phyloP scores from a whole-genome alignment of 257 asterid species.

The Thymus mandschuricus region DNA sequence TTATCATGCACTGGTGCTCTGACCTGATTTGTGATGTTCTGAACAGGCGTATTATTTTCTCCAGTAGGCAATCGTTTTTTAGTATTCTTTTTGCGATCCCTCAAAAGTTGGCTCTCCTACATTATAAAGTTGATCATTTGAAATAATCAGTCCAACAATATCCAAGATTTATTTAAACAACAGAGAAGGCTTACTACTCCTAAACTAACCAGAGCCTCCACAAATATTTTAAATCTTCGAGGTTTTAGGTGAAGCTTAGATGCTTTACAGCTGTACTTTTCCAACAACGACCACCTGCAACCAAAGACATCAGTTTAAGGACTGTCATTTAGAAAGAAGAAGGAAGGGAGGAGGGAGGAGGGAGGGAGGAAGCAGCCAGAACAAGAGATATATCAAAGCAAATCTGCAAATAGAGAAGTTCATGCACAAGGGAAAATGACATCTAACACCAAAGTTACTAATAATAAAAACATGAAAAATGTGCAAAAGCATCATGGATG shows the following conservation, averaged over 20 bases:
- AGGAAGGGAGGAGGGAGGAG: not conserved
- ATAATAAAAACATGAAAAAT: not conserved
- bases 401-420: not conserved
- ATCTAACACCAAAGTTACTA: not conserved
- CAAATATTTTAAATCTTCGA: slow-evolving; percentile 90
- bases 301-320: slow-evolving; percentile 26
- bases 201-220: slow-evolving; percentile 87
- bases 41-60: slow-evolving; percentile 55
- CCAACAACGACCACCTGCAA: slow-evolving; percentile 97
- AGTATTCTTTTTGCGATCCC: slow-evolving; percentile 84
- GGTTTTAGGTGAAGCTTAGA: slow-evolving; percentile 99
- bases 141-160: slow-evolving; percentile 36
- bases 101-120: slow-evolving; percentile 94
- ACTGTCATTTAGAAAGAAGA: slow-evolving; percentile 1
- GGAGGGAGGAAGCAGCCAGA: slow-evolving; percentile 1
- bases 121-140: slow-evolving; percentile 28
- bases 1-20: slow-evolving; percentile 60
- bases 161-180: slow-evolving; percentile 21
- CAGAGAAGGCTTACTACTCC: slow-evolving; percentile 16
- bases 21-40: slow-evolving; percentile 54
- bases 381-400: not conserved
- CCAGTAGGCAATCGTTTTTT: slow-evolving; percentile 69
- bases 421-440: not conserved
- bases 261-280: slow-evolving; percentile 97
- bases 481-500: not conserved